A percentile compares a stretch with the other conserved stretches of the same genome.
phyloP scores from a whole-genome alignment of 352 stramenopile species.

The Phytopythium chamaehyphon region DNA sequence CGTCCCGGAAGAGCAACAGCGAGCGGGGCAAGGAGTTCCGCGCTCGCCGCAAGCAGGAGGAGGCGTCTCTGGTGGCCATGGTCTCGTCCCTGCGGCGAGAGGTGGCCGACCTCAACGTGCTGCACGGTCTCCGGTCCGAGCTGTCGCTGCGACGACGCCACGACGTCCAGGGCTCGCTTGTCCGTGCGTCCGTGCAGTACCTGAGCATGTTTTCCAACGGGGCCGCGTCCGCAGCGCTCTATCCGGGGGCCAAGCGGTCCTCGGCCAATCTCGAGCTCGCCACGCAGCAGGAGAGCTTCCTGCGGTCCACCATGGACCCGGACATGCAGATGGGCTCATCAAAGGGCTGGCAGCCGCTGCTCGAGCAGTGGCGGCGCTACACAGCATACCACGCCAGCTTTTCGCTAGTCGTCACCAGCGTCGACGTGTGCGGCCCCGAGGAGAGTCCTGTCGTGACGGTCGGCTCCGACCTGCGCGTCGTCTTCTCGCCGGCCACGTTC shows the following conservation, averaged over 20 bases:
- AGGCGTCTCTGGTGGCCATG: slow-evolving; percentile 27
- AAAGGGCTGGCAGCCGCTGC: slow-evolving; percentile 17
- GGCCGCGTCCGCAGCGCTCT: slow-evolving; percentile 18
- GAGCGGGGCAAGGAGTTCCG: slow-evolving; percentile 60
- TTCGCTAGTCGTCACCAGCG: slow-evolving; percentile 22
- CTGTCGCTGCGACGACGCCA: slow-evolving; percentile 26
- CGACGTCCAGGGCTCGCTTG: slow-evolving; percentile 35
- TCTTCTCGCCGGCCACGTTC: slow-evolving; percentile 48
- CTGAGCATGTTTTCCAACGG: slow-evolving; percentile 44
- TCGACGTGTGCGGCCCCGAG: slow-evolving; percentile 36
- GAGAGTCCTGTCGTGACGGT: slow-evolving; percentile 45
- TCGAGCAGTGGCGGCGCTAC: slow-evolving; percentile 46
- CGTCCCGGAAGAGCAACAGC: slow-evolving; percentile 65
- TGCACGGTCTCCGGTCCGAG: slow-evolving; percentile 37
- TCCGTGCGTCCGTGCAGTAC: slow-evolving; percentile 38
- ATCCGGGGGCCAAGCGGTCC: slow-evolving; percentile 27
- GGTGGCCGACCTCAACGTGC: slow-evolving; percentile 39
- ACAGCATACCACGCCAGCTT: slow-evolving; percentile 31
- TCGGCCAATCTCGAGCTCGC: slow-evolving; percentile 10
- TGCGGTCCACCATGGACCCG: slow-evolving; percentile 32
- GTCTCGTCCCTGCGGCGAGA: slow-evolving; percentile 37
- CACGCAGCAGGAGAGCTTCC: slow-evolving; percentile 24
- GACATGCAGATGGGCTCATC: slow-evolving; percentile 26
- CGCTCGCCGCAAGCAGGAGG: slow-evolving; percentile 44
- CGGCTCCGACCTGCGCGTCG: slow-evolving; percentile 36